Percentiles rank a stretch among this genome's conserved stretches.
These are phyloP conservation scores for Graphium sp. DNA, from an alignment of 2,329 filamentous ascomycete species.

Conservation along the genomic window DNA sequence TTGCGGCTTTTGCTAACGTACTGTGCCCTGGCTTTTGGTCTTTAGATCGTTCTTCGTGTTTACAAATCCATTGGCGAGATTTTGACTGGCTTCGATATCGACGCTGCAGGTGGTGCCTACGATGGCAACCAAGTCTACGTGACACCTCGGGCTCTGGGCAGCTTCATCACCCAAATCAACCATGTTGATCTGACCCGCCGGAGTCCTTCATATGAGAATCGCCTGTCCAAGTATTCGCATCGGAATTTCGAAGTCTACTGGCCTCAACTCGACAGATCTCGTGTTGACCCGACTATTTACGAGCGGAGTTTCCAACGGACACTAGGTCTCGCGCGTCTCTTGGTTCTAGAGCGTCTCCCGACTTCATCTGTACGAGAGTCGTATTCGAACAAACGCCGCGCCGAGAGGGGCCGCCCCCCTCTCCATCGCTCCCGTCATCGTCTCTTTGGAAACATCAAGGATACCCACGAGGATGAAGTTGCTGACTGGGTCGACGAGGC, in stretches of 20 bases:
- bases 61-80: slow-evolving; percentile 78
- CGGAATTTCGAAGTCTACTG: slow-evolving; percentile 76
- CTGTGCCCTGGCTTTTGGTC: slow-evolving; percentile 5
- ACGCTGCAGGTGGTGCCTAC: slow-evolving; percentile 67
- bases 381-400: slow-evolving; percentile 53
- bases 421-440: slow-evolving; percentile 22
- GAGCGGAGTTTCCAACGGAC: slow-evolving; percentile 65
- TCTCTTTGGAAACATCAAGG: slow-evolving; percentile 59
- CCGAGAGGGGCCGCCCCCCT: slow-evolving; percentile 53
- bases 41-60: slow-evolving; percentile 63
- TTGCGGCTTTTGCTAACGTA: background rate
- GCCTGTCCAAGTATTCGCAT: slow-evolving; percentile 71
- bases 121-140: slow-evolving; percentile 68
- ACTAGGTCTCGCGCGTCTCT: slow-evolving; percentile 58
- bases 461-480: slow-evolving; percentile 61
- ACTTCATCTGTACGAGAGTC: slow-evolving; percentile 48
- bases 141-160: slow-evolving; percentile 58
- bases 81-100: slow-evolving; percentile 76
- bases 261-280: slow-evolving; percentile 55
- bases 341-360: slow-evolving; percentile 67
- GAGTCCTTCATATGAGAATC: slow-evolving; percentile 76
- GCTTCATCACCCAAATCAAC: slow-evolving; percentile 72
- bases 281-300: slow-evolving; percentile 72
- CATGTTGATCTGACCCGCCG: slow-evolving; percentile 63
- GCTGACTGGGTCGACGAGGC: slow-evolving; percentile 68